Base-by-base conservation (phyloP, 1,139 yeast genomes). In the Suhomyces kunorum region DNA sequence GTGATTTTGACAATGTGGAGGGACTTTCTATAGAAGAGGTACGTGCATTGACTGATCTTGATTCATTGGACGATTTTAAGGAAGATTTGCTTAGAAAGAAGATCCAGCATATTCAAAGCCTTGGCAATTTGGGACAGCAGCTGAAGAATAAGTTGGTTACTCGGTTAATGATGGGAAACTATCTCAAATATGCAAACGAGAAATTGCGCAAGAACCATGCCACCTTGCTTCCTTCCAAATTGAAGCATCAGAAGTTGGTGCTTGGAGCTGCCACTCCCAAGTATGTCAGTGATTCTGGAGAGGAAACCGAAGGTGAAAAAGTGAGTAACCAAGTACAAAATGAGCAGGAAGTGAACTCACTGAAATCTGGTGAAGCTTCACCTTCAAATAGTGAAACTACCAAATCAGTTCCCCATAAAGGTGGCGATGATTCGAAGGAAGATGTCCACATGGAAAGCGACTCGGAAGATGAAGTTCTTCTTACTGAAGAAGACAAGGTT, bases 111-210 rank as follows among this genome's bases (percentile, higher is more conserved):
- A 83, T 86, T 38, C 78, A 81, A 43, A 59, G 60, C 3, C 60
- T 79, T 41, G 59, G 58, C 2, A 61, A 56, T 23, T 49, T 83
- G 26, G 55, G 66, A 30, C 83, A 83, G 46, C 56, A 68, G 36
- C 78, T 76, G 53, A 81, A 85, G 55, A 78, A 82, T 47, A 68
- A 75, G 58, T 56, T 80, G 47, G 83, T 87, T 24, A 94, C 90
- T 34, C 69, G 78, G 46, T 64, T 87, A 38, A 87, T 87, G 95
- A 83, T 87, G 73, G 85, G 86, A 7, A 80, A 80, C 44, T 82
- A 79, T 54, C 71, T 76, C 49, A 74, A 74, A 47, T 73, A 71
- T 45, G 61, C 71, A 32, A 64, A 65, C 47, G 68, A 66, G 41
- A 58, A 65, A 38, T 48, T 64, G 24, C 42, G 47, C 19, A 42